Conservation (phyloP, 1,284 basidiomycete genomes). For the Cystobasidium sp. region DNA sequence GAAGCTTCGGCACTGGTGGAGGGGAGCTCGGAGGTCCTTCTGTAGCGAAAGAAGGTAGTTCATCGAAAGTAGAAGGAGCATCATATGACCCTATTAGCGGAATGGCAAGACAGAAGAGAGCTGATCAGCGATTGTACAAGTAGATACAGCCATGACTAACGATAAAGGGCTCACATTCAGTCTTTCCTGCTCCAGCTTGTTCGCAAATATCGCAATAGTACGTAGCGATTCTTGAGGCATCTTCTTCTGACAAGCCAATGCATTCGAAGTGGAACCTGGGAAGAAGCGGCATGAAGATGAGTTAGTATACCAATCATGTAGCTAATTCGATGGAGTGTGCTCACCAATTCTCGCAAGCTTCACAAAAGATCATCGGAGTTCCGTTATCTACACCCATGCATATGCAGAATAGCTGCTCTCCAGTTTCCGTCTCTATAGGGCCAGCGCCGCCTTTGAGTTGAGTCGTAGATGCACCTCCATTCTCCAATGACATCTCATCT, state of each 20-base stretch:
- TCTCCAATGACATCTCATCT: background rate
- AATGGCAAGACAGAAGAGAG: background rate
- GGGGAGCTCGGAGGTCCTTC: conserved; percentile 8
- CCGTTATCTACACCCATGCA: conserved; percentile 66
- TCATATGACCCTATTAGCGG: conserved; percentile 16
- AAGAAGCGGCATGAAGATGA: background rate
- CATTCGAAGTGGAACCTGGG: conserved; percentile 55
- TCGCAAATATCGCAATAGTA: conserved; percentile 55
- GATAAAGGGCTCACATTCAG: conserved; percentile 53
- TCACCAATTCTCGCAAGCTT: conserved; percentile 73
- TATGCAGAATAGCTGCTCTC: conserved; percentile 46
- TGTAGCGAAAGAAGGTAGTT: conserved; percentile 22
- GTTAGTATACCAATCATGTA: no score
- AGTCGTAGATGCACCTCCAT: background rate
- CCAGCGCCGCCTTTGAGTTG: background rate
- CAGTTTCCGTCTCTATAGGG: conserved; percentile 4
- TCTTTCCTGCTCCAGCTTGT: conserved; percentile 52
- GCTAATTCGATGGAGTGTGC: conserved; percentile 46
- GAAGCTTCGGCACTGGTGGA: background rate
- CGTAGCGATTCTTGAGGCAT: conserved; percentile 51
- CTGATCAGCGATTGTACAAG: conserved; percentile 1
- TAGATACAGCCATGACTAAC: no score
- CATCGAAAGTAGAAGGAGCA: conserved; percentile 20
- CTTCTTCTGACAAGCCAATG: conserved; percentile 50
- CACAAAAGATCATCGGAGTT: conserved; percentile 77